Evolutionary conservation across 179 eudicot genomes (phyloP), one percentile per base, ranked within the genome.

Genomic region (Beta corolliflora): DNA sequence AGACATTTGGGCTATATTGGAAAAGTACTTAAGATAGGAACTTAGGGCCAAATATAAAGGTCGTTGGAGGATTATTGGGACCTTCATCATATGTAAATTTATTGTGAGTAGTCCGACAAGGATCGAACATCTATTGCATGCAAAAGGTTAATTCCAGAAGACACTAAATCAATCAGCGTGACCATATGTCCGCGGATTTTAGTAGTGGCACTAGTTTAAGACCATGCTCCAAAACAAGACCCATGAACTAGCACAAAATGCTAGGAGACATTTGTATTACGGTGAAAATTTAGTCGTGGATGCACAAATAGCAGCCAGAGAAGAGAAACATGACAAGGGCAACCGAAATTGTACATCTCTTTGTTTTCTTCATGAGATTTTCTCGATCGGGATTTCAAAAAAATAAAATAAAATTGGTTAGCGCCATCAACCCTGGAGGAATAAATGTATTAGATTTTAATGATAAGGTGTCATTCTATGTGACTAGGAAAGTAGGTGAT

Each of bases 181-280:
- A 84, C 87, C 65, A 16, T 67, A 56, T 84, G 84, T 16, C 80
- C 74, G 50, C 77, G 23, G 80, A 75, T 75, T 75, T 45, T 48
- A 85, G 79, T 14, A 81, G 77, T 10, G 80, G 79, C 15, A 81
- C 53, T 13, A 85, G 14, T 59, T 81, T n/a, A 79, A 18, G 80
- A 78, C 87, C 87, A 85, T 66, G 84, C 87, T 36, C 87, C 87
- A 16, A 77, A 76, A 82, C 87, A 84, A 7, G 84, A 70, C 53
- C 84, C 87, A 60, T 81, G 87, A 44, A 84, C 50, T 8, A 84
- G 79, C 64, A 81, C 86, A 60, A 84, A 81, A 56, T 84, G 77
- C 53, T 23, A 25, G 1, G 60, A 15, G n/a, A 13, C 19, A n/a
- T n/a, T n/a, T n/a, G 14, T 5, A 5, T 52, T 13, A 67, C 5